Base-by-base conservation (phyloP, 192 early-diverging fungal species). In the Phlyctochytrium planicorne region DNA sequence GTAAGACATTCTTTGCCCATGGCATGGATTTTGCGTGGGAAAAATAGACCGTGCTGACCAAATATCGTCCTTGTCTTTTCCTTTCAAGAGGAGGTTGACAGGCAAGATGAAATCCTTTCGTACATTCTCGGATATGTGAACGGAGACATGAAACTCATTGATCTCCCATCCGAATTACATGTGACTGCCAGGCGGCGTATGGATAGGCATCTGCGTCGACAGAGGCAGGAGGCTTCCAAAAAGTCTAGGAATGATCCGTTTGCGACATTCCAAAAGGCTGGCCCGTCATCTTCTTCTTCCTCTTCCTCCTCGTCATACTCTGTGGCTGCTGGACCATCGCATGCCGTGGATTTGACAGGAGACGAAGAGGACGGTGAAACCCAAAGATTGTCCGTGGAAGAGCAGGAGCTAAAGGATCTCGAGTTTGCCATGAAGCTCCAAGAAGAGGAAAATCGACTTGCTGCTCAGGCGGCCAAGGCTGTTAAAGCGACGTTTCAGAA, bases 71-170 rank as follows among this genome's bases (percentile, higher is more conserved):
- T n/a, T 10, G 40, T 50, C n/a, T 50, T 10, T 50, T 50, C 40
- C 40, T 50, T n/a, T 50, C 12, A 10, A 25, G 55, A 57, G 55
- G 55, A 57, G 55, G 27, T 57, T 14, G 55, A 57, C 14, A 29
- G 27, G 55, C 55, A 57, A 10, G 55, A 57, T 27, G 27, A 14
- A 29, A 25, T 24, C 6, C 10, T 29, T 14, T 12, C 55, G 10
- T 29, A 25, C 12, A 57, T 57, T 27, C 6, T 25, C 55, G 16
- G 20, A 57, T 57, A 25, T 27, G 6, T 57, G 55, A 27, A 57
- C 6, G 55, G 27, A 10, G 16, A 25, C 25, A 24, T 14, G 14
- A 29, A 57, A 27, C 55, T 57, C 25, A 27, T 25, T 14, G 12
- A 57, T 29, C 55, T 57, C 6, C 55, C 55, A 27, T 4, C 10